Percentiles rank a stretch among this genome's conserved stretches.
Evolutionary conservation across 2,329 filamentous ascomycete species (phyloP).

Genomic region (Diaporthe nobilis): DNA sequence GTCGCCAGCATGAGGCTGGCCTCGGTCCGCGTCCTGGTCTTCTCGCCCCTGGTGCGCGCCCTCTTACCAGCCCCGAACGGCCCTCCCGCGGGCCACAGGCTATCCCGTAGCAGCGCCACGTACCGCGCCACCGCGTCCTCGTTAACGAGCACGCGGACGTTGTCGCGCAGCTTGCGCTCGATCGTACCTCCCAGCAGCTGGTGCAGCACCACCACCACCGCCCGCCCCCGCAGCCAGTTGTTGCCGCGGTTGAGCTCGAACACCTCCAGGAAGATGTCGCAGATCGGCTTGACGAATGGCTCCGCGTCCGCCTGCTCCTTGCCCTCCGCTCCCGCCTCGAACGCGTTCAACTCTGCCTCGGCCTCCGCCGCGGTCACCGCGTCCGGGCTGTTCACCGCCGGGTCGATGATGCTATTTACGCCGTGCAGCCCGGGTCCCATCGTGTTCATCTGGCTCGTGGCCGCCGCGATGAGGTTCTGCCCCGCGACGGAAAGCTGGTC

Average conservation of each 20-base stretch:
- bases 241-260: slow-evolving; percentile 96
- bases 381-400: slow-evolving; percentile 66
- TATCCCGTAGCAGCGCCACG: slow-evolving; percentile 79
- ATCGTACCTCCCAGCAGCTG: slow-evolving; percentile 96
- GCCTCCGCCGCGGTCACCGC: slow-evolving; percentile 77
- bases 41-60: slow-evolving; percentile 78
- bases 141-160: slow-evolving; percentile 78
- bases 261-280: slow-evolving; percentile 95
- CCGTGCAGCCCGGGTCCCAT: slow-evolving; percentile 48
- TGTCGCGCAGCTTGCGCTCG: slow-evolving; percentile 93
- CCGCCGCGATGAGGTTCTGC: slow-evolving; percentile 89
- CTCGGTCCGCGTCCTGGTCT: slow-evolving; percentile 85
- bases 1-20: slow-evolving; percentile 91
- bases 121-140: slow-evolving; percentile 86
- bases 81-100: slow-evolving; percentile 83
- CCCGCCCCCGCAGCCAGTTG: slow-evolving; percentile 96
- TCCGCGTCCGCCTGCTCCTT: slow-evolving; percentile 76
- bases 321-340: slow-evolving; percentile 85
- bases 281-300: slow-evolving; percentile 98
- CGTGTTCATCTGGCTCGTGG: slow-evolving; percentile 73
- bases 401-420: slow-evolving; percentile 45
- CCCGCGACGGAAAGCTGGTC: slow-evolving; percentile 95
- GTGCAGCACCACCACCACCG: slow-evolving; percentile 95
- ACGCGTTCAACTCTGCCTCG: slow-evolving; percentile 93
- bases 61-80: slow-evolving; percentile 55